Evolutionary conservation across 2,329 filamentous ascomycete genomes (phyloP).

Genomic region (Nannizzia gypsea): DNA sequence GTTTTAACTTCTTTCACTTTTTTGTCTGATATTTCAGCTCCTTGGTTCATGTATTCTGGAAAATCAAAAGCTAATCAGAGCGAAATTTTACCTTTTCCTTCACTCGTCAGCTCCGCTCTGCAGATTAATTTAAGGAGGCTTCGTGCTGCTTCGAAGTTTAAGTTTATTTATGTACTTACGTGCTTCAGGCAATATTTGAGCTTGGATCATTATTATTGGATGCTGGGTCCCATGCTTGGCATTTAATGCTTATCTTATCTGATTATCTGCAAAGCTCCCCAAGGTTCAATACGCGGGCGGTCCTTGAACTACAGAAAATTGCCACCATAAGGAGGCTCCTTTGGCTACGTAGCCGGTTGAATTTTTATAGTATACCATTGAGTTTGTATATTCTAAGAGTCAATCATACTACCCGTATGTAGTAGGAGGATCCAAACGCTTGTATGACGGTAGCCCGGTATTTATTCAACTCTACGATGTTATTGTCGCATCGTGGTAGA

Average conservation of each 20-base stretch:
- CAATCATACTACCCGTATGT: too few relatives aligned
- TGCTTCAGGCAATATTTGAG: background rate
- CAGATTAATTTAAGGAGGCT: background rate
- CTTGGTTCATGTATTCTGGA: conserved; percentile 3
- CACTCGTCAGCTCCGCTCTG: background rate
- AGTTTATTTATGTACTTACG: background rate
- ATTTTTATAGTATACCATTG: too few relatives aligned
- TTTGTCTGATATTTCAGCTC: background rate
- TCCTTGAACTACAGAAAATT: too few relatives aligned
- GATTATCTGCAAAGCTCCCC: background rate
- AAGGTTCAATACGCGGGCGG: too few relatives aligned
- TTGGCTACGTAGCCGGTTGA: too few relatives aligned
- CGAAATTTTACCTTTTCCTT: background rate
- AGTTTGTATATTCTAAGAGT: too few relatives aligned
- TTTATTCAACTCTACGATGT: too few relatives aligned
- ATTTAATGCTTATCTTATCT: background rate
- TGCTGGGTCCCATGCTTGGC: background rate
- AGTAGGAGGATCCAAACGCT: too few relatives aligned
- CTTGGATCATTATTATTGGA: background rate
- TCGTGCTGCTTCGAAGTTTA: background rate
- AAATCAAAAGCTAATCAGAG: conserved; percentile 3
- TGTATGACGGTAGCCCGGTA: too few relatives aligned
- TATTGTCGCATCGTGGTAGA: too few relatives aligned
- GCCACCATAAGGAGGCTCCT: too few relatives aligned
- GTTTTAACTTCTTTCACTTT: background rate